Percentiles rank a stretch among this genome's conserved stretches.
Conservation (phyloP, 176 grass and related monocot genomes). For the Lolium multiflorum region DNA sequence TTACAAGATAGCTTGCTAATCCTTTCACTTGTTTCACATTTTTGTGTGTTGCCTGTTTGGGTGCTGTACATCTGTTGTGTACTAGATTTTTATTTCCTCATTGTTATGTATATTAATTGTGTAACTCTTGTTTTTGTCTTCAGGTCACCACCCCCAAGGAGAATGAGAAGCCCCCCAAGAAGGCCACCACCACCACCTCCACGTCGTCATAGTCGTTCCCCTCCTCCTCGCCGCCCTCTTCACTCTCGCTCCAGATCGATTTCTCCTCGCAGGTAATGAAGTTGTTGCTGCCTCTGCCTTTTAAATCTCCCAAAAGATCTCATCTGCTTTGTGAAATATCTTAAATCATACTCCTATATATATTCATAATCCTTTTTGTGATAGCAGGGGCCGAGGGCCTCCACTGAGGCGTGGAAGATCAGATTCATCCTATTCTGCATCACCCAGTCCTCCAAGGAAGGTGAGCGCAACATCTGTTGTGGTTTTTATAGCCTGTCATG, state of each 20-base stretch:
- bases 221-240: constrained; percentile 78
- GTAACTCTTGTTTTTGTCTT: neutral
- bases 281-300: neutral
- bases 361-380: constrained; percentile 36
- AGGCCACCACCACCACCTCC: constrained; percentile 87
- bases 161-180: constrained; percentile 90
- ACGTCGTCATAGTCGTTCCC: constrained; percentile 74
- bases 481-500: neutral
- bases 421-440: constrained; percentile 84
- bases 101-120: neutral
- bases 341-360: too few relatives aligned
- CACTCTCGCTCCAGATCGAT: constrained; percentile 82
- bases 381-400: constrained; percentile 73
- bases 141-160: constrained; percentile 93
- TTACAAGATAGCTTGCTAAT: neutral
- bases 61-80: constrained; percentile 6
- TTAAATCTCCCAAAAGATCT: neutral
- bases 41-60: neutral
- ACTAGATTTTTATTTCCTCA: neutral
- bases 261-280: constrained; percentile 86
- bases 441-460: constrained; percentile 82
- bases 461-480: neutral
- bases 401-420: constrained; percentile 93
- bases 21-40: constrained; percentile 9
- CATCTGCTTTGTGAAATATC: neutral